Evolutionary conservation across 306 rosid species (phyloP).

Genomic region (Prosopis cineraria): DNA sequence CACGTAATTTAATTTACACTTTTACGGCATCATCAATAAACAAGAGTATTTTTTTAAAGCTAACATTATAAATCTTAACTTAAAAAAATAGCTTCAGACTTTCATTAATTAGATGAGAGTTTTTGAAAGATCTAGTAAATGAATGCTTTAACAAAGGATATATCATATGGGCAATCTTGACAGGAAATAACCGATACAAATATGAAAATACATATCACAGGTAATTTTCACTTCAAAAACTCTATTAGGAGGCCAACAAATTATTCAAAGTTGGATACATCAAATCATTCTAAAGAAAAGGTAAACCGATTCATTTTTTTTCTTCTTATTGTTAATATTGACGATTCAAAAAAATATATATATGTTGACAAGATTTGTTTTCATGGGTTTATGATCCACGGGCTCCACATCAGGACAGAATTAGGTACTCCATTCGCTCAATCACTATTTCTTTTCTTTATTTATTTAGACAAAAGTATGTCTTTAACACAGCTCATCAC

Average conservation of each 20-base stretch:
- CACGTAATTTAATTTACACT: background rate
- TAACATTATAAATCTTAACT: background rate
- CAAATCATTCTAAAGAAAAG: too few relatives aligned
- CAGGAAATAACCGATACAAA: background rate
- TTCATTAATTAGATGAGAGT: background rate
- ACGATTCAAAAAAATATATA: background rate
- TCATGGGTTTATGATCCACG: background rate
- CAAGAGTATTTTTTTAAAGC: background rate
- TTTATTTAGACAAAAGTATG: background rate
- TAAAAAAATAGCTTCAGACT: background rate
- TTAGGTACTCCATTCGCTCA: background rate
- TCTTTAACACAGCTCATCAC: background rate
- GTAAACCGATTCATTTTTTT: too few relatives aligned
- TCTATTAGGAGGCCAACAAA: background rate
- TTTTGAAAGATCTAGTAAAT: background rate
- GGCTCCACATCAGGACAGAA: background rate
- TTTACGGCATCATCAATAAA: background rate
- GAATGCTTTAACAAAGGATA: background rate
- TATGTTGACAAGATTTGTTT: background rate
- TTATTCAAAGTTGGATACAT: too few relatives aligned
- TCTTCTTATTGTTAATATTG: background rate
- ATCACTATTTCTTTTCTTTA: background rate
- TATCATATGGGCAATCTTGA: background rate
- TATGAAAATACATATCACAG: background rate
- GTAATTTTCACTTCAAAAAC: background rate